Evolutionary conservation across 345 rosid species (phyloP), one percentile per base, ranked within the genome.

Genomic region (Populus nigra): DNA sequence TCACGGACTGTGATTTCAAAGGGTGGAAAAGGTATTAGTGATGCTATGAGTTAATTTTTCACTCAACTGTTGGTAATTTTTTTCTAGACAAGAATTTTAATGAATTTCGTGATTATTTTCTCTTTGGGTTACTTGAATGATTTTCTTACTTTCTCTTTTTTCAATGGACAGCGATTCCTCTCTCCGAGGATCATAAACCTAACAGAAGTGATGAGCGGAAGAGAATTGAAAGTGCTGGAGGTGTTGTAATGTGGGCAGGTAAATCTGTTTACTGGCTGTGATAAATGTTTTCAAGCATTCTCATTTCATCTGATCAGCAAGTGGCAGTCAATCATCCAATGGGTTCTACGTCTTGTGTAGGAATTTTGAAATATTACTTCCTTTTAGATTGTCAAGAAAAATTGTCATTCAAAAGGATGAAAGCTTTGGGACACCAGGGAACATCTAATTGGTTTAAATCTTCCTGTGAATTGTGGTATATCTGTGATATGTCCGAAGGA

Each of bases 221-320:
- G 91, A 84, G 99, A 88, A 94, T 96, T 66, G 98, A 96, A 90
- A 94, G 71, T 74, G 97, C 99, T 71, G 97, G 98, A 53, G 99
- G 99, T 23, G 86, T 92, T 73, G 93, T 96, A 63, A 91, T 94
- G 98, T 96, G 99, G 98, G 97, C 98, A 80, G 99, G 99, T 96
- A 90, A 83, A 25, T 23, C 68, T 65, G 22, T 41, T 35, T 70
- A 35, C 50, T 8, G 35, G 36, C 27, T 57, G 47, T 31, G 31
- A 76, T 31, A 73, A 35, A 57, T 29, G 27, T 57, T 83, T 63
- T 67, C n/a, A 47, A 41, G 61, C 76, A 23, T 49, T 61, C 62
- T 45, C 25, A 53, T 31, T 55, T 57, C 62, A 18, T 10, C 22
- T 15, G 20, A 78, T 45, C 65, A 70, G 63, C 78, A 83, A 25